Evolutionary conservation across 306 rosid genomes (phyloP), one percentile per base, ranked within the genome.

Genomic region (Lathyrus tuberosus): DNA sequence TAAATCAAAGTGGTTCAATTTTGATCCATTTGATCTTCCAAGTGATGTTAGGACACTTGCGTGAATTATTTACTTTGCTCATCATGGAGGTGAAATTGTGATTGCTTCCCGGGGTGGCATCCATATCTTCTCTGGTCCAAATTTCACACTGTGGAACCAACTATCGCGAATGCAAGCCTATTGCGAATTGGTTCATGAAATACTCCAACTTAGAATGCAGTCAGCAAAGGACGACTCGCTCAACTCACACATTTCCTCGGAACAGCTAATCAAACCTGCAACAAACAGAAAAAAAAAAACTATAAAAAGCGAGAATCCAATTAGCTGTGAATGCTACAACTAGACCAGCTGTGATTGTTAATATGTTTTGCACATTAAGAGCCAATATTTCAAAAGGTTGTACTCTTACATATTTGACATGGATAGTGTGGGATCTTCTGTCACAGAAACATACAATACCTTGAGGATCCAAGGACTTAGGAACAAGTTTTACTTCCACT

Each of bases 11-110:
- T 72, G 83, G 76, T 92, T 88, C 40, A 82, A 54, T 81, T 94
- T 94, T 83, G 99, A 94, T 79, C 99, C 99, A 48, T 94, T 89
- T 73, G 99, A 94, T 84, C 90, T 94, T 70, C 99, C 99, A 51
- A 94, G 99, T 82, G 99, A 94, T 84, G 91, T 94, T 67, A 91
- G 99, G 76, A 86, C 97, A 42, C 99, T 94, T 75, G 94, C 99
- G 10, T 87, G 97, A 63, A 83, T 94, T 69, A 89, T 94, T 37
- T 94, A 94, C 84, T 91, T 96, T 71, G 91, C 99, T n/a, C n/a
- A n/a, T 84, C 96, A 94, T 82, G 99, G 99, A 62, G 99, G 99
- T 77, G 99, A 94, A 79, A 87, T 94, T 84, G 97, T 96, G 51
- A 84, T 91, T 67, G 92, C 99, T 84, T 91, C 91, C 83, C 91